A percentile compares a stretch with the other conserved stretches of the same genome.
phyloP scores from a whole-genome alignment of 768 basidiomycete species.

The Hygrophoropsis aurantiaca region DNA sequence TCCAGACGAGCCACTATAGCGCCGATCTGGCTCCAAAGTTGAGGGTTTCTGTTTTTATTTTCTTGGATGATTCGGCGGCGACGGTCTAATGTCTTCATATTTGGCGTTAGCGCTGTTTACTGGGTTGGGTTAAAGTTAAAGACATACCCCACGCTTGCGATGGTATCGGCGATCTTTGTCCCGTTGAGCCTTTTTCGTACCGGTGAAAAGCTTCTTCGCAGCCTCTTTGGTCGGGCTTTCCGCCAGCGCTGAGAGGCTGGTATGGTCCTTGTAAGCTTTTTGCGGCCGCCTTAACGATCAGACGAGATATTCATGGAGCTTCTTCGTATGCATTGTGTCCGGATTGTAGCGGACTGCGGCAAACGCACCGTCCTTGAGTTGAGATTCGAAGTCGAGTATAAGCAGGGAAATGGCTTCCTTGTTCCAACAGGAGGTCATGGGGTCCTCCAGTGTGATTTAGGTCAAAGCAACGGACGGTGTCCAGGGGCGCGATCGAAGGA shows the following conservation, averaged over 20 bases:
- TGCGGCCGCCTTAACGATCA: neutral
- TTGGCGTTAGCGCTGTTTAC: no score
- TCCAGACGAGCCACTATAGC: neutral
- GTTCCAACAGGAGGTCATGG: constrained; percentile 1
- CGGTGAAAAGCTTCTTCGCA: neutral
- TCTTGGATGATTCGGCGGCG: neutral
- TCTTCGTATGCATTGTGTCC: neutral
- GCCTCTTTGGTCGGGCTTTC: neutral
- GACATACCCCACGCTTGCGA: neutral
- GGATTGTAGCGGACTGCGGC: neutral
- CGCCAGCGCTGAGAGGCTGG: neutral
- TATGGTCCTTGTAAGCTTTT: neutral
- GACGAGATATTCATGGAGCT: neutral
- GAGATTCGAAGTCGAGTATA: neutral
- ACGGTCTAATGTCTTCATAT: constrained; percentile 1
- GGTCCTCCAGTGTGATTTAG: neutral
- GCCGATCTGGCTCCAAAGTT: neutral
- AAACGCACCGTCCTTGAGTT: neutral
- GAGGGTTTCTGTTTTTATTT: constrained; percentile 2
- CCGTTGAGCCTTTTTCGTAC: neutral
- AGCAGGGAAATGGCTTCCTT: neutral
- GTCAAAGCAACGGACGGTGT: neutral
- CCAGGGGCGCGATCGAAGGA: neutral
- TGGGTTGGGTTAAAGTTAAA: neutral
- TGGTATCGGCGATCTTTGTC: neutral